Evolutionary conservation across 2,329 filamentous ascomycete species (phyloP).

Genomic region (Acephala macrosclerotiorum): DNA sequence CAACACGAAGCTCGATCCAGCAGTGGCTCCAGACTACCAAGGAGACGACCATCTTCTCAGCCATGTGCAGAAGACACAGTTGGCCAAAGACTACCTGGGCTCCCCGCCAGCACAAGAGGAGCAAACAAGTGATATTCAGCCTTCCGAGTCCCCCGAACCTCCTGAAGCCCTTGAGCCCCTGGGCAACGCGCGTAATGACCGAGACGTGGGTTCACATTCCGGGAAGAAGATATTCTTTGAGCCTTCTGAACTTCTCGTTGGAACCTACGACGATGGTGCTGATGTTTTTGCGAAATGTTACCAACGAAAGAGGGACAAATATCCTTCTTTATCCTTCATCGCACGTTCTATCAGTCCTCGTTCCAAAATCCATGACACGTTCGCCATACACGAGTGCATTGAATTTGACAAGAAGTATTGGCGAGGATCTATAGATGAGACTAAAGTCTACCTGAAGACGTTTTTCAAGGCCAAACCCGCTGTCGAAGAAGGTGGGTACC

Average conservation of each 20-base stretch:
- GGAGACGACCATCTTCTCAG: background rate
- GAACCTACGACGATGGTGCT: background rate
- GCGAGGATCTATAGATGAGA: background rate
- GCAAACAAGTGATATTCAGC: no score
- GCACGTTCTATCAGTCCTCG: background rate
- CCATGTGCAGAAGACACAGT: background rate
- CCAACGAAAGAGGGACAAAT: background rate
- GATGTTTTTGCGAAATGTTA: background rate
- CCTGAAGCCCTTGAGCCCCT: no score
- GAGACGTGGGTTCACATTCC: no score
- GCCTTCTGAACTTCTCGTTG: background rate
- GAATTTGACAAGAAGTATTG: background rate
- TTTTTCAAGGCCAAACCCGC: background rate
- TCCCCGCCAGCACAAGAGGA: background rate
- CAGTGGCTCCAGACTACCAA: background rate
- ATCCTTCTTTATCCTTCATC: background rate
- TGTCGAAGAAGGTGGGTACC: background rate
- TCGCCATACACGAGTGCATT: background rate
- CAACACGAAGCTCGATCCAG: background rate
- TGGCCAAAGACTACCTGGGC: background rate
- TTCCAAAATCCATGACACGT: background rate
- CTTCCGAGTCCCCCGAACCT: no score
- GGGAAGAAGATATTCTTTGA: background rate
- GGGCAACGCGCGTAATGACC: no score
- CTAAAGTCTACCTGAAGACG: background rate